Evolutionary conservation across 2,329 filamentous ascomycete genomes (phyloP), one percentile per base, ranked within the genome.

Genomic region (Cadophora sp.): DNA sequence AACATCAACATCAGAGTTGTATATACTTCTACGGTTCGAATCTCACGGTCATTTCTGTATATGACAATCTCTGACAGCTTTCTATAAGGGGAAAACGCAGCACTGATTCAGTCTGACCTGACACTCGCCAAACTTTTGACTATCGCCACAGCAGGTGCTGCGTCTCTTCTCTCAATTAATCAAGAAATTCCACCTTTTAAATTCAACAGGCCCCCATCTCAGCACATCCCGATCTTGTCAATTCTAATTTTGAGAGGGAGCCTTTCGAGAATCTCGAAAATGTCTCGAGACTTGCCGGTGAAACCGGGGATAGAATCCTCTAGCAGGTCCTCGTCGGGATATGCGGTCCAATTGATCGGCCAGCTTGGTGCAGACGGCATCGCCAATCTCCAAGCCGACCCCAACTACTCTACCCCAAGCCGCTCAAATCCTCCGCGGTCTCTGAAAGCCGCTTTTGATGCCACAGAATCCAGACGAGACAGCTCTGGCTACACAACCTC

Each of bases 381-480:
- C 51, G 71, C 70, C 9, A 70, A 24, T 62, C 68, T 76, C 6
- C 19, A 69, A 50, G 61, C 58, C 29, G 71, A 73, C 27, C 58
- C 55, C 16, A 43, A 31, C 27, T 65, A 71, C 50, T 19, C 51
- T n/a, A 29, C 29, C 9, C 34, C 69, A 8, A 66, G 9, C n/a
- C 46, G 48, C n/a, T 68, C 64, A 37, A 37, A 71, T 37, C 62
- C 68, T 60, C 70, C 76, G 34, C 66, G 69, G 27, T 76, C 75
- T 29, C 24, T 77, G 48, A 75, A 76, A 59, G 62, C n/a, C n/a
- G 73, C 73, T 40, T 65, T 77, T 19, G 71, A 74, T 51, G 68
- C 67, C 9, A 68, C 63, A 19, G 59, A 61, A 5, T 58, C 48
- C 19, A 43, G 67, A 22, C 53, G 67, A 56, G 66, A 62, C 6